These are phyloP conservation scores for Pelargonium citronellum DNA, from an alignment of 441 rosid species.

Conservation along the genomic window DNA sequence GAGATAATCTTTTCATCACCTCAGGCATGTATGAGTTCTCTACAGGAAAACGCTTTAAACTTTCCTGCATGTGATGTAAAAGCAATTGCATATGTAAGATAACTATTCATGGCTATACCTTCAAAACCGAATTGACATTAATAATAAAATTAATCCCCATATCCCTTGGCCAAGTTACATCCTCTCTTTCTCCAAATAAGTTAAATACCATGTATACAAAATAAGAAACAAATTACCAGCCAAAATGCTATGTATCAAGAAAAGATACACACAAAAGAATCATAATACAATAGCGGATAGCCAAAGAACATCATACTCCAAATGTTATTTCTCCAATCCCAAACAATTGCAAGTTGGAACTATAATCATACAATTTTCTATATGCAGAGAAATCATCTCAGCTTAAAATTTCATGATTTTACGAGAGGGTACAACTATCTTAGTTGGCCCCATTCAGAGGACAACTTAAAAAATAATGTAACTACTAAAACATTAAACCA, in stretches of 20 bases:
- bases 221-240: neutral
- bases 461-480: neutral
- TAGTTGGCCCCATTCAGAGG: neutral
- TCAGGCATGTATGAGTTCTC: slow-evolving; percentile 85
- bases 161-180: neutral
- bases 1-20: slow-evolving; percentile 74
- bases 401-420: neutral
- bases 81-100: slow-evolving; percentile 7
- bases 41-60: slow-evolving; percentile 71
- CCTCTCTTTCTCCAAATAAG: neutral
- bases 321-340: no score
- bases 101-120: neutral
- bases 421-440: slow-evolving; percentile 1
- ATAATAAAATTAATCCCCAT: neutral
- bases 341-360: no score
- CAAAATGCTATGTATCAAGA: neutral
- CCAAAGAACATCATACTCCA: neutral
- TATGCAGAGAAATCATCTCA: neutral
- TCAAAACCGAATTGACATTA: neutral
- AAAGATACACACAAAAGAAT: neutral
- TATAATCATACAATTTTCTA: neutral
- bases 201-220: neutral
- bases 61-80: slow-evolving; percentile 52
- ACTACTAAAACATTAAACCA: neutral
- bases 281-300: neutral